A percentile compares a stretch with the other conserved stretches of the same genome.
These are phyloP conservation scores for Trichoderma asperellum DNA, from an alignment of 2,329 filamentous ascomycete species.

Conservation along the genomic window DNA sequence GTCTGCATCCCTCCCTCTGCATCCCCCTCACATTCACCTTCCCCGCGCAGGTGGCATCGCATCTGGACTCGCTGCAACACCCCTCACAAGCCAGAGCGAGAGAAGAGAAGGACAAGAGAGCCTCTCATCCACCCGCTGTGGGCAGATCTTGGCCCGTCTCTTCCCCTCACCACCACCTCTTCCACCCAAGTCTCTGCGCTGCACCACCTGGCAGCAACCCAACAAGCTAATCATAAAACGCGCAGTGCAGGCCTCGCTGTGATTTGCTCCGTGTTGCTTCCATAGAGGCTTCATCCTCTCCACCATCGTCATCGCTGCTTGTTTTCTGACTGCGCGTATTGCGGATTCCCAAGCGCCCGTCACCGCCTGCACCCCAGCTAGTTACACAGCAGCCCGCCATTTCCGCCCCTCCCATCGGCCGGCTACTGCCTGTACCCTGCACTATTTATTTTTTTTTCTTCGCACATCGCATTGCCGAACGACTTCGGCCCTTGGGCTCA, in stretches of 20 bases:
- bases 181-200: neutral
- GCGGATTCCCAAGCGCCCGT: conserved; percentile 29
- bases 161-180: neutral
- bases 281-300: conserved; percentile 15
- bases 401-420: conserved; percentile 27
- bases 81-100: conserved; percentile 5
- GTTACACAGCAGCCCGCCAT: conserved; percentile 29
- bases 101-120: neutral
- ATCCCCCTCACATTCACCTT: conserved; percentile 2
- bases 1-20: conserved; percentile 11
- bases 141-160: conserved; percentile 20
- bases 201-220: neutral
- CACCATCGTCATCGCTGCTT: conserved; percentile 20
- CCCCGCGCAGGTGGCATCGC: conserved; percentile 25
- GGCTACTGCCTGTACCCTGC: conserved; percentile 20
- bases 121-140: neutral
- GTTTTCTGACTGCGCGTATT: conserved; percentile 24
- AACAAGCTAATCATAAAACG: conserved; percentile 23
- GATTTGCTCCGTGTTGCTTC: neutral
- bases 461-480: conserved; percentile 14
- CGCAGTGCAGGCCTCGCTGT: conserved; percentile 10
- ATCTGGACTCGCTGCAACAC: conserved; percentile 19
- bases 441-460: conserved; percentile 12
- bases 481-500: conserved; percentile 26
- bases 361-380: conserved; percentile 34